Percentiles rank a stretch among this genome's conserved stretches.
Evolutionary conservation across 108 stramenopile genomes (phyloP).

Genomic region (Skeletonema grethae): DNA sequence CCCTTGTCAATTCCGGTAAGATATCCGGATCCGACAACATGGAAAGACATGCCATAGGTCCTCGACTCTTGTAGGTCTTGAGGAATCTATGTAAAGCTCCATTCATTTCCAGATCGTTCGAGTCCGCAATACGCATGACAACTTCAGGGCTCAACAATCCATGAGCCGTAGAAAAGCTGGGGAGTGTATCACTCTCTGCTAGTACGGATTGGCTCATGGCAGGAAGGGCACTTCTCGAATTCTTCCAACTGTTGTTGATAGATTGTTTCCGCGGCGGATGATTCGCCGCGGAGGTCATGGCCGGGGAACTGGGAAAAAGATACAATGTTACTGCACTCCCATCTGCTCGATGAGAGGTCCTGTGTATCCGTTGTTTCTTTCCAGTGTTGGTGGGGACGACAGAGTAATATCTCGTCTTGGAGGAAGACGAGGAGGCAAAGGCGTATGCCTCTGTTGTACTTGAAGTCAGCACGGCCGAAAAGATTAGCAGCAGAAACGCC

Average conservation of each 20-base stretch:
- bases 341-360: slow-evolving; percentile 1
- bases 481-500: background rate
- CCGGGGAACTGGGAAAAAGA: background rate
- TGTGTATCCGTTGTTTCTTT: background rate
- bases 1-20: slow-evolving; percentile 75
- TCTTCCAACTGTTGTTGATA: background rate
- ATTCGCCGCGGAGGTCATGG: background rate
- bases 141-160: slow-evolving; percentile 83
- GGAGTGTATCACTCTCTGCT: slow-evolving; percentile 63
- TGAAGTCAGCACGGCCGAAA: background rate
- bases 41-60: slow-evolving; percentile 82
- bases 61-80: slow-evolving; percentile 56
- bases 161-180: slow-evolving; percentile 68
- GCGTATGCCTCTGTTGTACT: background rate
- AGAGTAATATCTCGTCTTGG: background rate
- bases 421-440: background rate
- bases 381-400: background rate
- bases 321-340: slow-evolving; percentile 2
- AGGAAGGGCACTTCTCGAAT: slow-evolving; percentile 7
- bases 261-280: slow-evolving; percentile 1
- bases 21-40: slow-evolving; percentile 77
- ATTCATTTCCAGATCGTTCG: slow-evolving; percentile 22
- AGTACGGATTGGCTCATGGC: slow-evolving; percentile 58
- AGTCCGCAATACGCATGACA: slow-evolving; percentile 71
- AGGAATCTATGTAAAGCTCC: slow-evolving; percentile 52